phyloP scores from a whole-genome alignment of 306 rosid species.

The Coriaria nepalensis region DNA sequence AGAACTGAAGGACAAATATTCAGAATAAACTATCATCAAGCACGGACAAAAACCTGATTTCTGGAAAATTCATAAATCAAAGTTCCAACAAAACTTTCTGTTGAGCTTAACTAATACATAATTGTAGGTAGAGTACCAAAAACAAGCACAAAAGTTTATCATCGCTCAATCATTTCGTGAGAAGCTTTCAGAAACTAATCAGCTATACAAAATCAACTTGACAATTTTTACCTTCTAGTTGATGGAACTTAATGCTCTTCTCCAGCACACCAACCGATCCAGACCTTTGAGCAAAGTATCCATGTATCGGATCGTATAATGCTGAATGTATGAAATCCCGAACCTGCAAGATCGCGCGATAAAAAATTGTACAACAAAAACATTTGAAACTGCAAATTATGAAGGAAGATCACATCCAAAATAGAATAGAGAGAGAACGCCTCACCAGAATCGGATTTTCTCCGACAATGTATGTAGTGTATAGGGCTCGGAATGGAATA shows the following conservation, averaged over 20 bases:
- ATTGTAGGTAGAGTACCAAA: no score
- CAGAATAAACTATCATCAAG: no score
- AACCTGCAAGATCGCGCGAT: slow-evolving; percentile 31
- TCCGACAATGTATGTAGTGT: slow-evolving; percentile 59
- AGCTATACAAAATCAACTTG: neutral
- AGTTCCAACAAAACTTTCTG: no score
- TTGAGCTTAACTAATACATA: no score
- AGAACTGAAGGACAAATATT: neutral
- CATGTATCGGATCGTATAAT: slow-evolving; percentile 64
- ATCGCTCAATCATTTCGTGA: neutral
- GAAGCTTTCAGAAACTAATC: neutral
- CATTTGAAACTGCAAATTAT: slow-evolving; percentile 6
- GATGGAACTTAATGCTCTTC: slow-evolving; percentile 50
- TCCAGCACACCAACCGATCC: slow-evolving; percentile 75
- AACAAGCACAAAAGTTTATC: no score
- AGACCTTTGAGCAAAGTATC: slow-evolving; percentile 66
- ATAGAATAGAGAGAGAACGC: neutral
- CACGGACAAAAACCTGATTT: no score
- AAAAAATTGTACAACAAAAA: slow-evolving; percentile 3
- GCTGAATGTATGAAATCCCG: slow-evolving; percentile 92
- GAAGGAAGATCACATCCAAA: neutral
- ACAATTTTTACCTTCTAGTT: slow-evolving; percentile 44
- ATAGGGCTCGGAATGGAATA: slow-evolving; percentile 29
- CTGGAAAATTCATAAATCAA: no score
- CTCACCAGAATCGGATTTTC: slow-evolving; percentile 77